Evolutionary conservation across 441 rosid species (phyloP), one percentile per base, ranked within the genome.

Genomic region (Pelargonium citronellum): DNA sequence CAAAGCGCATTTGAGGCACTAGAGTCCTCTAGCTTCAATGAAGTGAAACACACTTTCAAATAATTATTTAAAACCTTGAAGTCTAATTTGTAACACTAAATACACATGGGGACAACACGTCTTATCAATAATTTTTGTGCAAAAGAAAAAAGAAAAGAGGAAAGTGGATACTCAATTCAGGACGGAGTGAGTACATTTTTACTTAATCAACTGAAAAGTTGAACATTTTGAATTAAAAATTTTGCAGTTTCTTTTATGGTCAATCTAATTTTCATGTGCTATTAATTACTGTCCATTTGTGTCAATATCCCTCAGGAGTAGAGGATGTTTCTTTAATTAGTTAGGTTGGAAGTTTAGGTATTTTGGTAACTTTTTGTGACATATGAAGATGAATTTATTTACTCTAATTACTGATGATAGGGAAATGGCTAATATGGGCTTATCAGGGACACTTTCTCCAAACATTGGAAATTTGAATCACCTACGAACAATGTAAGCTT

Each of bases 371-470:
- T 2, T 64, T 69, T 64, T 73, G 43, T 22, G 24, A 66, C 5
- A 64, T 67, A 12, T n/a, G 13, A 47, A 47, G 15, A 3, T 47
- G 13, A 47, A 47, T 55, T 70, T 5, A 47, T 30, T 11, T 11
- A 49, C 24, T 9, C 55, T 20, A 19, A 7, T 58, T 70, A 71
- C 27, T 75, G 41, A 71, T 78, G 62, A 60, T 49, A 94, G 97
- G 67, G 95, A 85, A 79, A 94, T 91, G 96, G 85, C 81, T 46
- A 90, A 91, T 78, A 76, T 16, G 71, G 86, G 94, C n/a, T 81
- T 94, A 41, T 82, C 89, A 13, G 97, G 98, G 61, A 72, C 79
- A 7, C 79, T 94, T 69, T 91, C 99, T 9, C 82, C 87, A 0
- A 84, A 78, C 68, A 83, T 91, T 74, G 96, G 96, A 70, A 87